These are phyloP conservation scores for Saposhnikovia divaricata DNA, from an alignment of 129 eudicot species.

Conservation along the genomic window DNA sequence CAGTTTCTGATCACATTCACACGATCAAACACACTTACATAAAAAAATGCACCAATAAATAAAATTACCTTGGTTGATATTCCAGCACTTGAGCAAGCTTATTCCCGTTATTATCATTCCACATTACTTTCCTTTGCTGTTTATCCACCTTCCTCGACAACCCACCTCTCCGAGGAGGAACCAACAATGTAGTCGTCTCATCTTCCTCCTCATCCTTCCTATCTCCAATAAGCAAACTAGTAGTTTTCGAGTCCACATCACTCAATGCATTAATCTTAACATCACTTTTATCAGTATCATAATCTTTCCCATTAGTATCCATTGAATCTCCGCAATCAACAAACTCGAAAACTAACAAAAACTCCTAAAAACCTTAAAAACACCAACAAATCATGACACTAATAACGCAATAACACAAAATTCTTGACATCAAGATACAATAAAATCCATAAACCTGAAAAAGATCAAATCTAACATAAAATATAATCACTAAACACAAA, in stretches of 20 bases:
- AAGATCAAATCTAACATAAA: neutral
- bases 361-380: neutral
- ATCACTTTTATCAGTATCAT: neutral
- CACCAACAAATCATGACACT: neutral
- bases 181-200: conserved; percentile 4
- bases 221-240: neutral
- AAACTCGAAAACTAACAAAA: neutral
- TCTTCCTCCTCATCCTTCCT: conserved; percentile 9
- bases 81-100: conserved; percentile 11
- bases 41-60: neutral
- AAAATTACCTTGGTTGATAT: conserved; percentile 12
- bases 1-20: neutral
- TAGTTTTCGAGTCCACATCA: conserved; percentile 7
- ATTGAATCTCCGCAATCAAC: neutral
- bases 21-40: neutral
- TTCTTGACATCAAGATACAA: conserved; percentile 12
- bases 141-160: conserved; percentile 10
- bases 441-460: neutral
- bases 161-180: conserved; percentile 14
- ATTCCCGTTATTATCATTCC: conserved; percentile 14
- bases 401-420: conserved; percentile 8
- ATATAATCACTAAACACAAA: conserved; percentile 4
- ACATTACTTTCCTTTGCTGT: neutral
- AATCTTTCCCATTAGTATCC: conserved; percentile 8
- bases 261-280: neutral